phyloP scores from a whole-genome alignment of 768 basidiomycete genomes.

The Pleurotus djamor region DNA sequence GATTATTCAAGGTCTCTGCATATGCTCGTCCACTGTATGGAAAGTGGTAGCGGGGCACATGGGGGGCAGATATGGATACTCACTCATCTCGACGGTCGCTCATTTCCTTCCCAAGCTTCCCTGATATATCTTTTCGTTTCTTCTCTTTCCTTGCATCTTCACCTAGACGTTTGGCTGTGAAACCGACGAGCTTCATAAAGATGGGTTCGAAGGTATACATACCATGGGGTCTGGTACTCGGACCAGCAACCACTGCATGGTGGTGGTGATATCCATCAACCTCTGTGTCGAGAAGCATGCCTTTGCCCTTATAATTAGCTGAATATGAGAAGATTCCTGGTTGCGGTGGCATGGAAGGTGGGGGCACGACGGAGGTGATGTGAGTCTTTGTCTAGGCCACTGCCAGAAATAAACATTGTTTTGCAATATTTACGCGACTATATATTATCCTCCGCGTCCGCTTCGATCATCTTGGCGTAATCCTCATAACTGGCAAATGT shows the following conservation, averaged over 20 bases:
- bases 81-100: conserved; percentile 76
- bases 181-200: conserved; percentile 2
- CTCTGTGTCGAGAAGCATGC: conserved; percentile 21
- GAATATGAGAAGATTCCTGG: conserved; percentile 67
- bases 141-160: conserved; percentile 59
- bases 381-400: too few relatives aligned
- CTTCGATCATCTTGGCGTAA: conserved; percentile 83
- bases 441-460: conserved; percentile 67
- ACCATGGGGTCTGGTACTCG: conserved; percentile 41
- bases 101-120: conserved; percentile 72
- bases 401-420: too few relatives aligned
- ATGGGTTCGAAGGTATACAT: conserved; percentile 7
- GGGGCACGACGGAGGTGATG: background rate
- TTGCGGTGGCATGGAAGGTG: conserved; percentile 57
- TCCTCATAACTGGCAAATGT: conserved; percentile 90
- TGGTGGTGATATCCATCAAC: conserved; percentile 32
- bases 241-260: conserved; percentile 31
- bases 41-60: background rate
- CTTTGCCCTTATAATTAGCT: conserved; percentile 32
- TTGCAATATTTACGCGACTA: conserved; percentile 16
- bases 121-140: conserved; percentile 66
- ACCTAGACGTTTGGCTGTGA: conserved; percentile 14
- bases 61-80: conserved; percentile 19
- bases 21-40: conserved; percentile 53
- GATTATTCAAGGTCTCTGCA: conserved; percentile 57